phyloP scores from a whole-genome alignment of 805 yeast species.

The Saccharomycopsis fibuligera region DNA sequence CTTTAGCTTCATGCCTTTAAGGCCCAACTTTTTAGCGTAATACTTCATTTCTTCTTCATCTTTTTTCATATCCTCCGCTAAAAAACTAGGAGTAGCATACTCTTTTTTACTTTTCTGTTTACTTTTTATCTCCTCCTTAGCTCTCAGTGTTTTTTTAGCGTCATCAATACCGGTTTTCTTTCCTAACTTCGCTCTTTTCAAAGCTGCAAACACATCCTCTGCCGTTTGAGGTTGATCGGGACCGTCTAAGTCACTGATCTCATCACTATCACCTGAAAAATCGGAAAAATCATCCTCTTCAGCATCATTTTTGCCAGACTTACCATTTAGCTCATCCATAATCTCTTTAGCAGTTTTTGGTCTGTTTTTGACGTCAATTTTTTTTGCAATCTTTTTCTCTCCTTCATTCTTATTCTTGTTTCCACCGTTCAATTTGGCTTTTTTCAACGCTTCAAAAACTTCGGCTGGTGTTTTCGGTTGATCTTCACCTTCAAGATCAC shows the following conservation, averaged over 20 bases:
- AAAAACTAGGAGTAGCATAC: slow-evolving; percentile 29
- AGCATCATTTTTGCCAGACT: slow-evolving; percentile 25
- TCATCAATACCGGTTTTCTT: slow-evolving; percentile 22
- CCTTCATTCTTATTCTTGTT: neutral
- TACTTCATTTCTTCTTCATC: slow-evolving; percentile 78
- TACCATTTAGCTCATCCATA: slow-evolving; percentile 24
- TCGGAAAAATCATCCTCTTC: slow-evolving; percentile 30
- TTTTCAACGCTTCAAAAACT: slow-evolving; percentile 39
- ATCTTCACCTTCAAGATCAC: slow-evolving; percentile 21
- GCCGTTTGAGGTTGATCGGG: slow-evolving; percentile 30
- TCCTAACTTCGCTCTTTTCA: slow-evolving; percentile 34
- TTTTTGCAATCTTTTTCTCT: neutral
- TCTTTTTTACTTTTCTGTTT: slow-evolving; percentile 17
- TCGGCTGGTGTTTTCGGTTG: slow-evolving; percentile 35
- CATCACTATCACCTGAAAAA: slow-evolving; percentile 25
- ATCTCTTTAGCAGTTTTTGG: slow-evolving; percentile 13
- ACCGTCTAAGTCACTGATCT: slow-evolving; percentile 18
- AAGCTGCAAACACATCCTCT: slow-evolving; percentile 39
- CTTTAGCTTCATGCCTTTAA: slow-evolving; percentile 48
- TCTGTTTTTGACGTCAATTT: no score
- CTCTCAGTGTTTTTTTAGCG: slow-evolving; percentile 24
- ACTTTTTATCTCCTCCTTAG: slow-evolving; percentile 36
- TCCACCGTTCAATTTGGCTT: slow-evolving; percentile 30
- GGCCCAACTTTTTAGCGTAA: slow-evolving; percentile 76
- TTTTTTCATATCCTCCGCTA: slow-evolving; percentile 43